Conservation (phyloP, 176 grass and related monocot genomes). For the Carex scoparia region DNA sequence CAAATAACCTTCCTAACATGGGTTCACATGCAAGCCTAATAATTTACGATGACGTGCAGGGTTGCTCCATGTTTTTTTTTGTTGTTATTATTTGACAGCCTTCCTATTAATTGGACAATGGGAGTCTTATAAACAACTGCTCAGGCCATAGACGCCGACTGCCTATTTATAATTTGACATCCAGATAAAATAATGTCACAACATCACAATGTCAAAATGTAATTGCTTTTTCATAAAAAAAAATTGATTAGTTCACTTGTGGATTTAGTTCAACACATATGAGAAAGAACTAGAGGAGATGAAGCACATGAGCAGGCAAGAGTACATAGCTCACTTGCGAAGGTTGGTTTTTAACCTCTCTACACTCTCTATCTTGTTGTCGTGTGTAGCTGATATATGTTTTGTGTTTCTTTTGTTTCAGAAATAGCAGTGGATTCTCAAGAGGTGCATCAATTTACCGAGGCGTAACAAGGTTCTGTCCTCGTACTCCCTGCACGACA, state of each 20-base stretch:
- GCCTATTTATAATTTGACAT: no score
- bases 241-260: neutral
- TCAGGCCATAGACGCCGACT: no score
- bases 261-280: constrained; percentile 50
- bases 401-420: constrained; percentile 25
- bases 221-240: neutral
- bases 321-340: constrained; percentile 81
- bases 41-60: neutral
- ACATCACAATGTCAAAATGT: neutral
- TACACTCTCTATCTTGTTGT: neutral
- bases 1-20: neutral
- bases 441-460: constrained; percentile 93
- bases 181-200: no score
- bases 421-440: constrained; percentile 97
- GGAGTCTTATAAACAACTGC: no score
- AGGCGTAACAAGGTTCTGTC: constrained; percentile 88
- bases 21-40: neutral
- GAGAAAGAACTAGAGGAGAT: constrained; percentile 84
- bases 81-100: no score
- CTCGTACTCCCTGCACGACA: constrained; percentile 14
- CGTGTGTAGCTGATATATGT: neutral
- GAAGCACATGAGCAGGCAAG: constrained; percentile 78
- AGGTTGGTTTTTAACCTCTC: constrained; percentile 30
- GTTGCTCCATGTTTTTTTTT: neutral
- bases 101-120: no score